phyloP scores from a whole-genome alignment of 176 grass and related monocot species.

The Cenchrus fungigraminus region DNA sequence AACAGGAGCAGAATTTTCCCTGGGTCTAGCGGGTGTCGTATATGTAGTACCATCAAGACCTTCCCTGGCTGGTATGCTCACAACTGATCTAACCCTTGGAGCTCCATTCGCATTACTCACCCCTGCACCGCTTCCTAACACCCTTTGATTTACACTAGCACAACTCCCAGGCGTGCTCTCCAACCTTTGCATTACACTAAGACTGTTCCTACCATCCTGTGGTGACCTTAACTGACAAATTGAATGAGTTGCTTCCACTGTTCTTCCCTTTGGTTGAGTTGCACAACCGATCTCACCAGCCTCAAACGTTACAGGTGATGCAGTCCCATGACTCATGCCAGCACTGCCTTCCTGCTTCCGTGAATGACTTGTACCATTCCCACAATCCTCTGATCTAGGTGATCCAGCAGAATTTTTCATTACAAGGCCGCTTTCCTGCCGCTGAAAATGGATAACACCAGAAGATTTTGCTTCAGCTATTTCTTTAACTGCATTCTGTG shows the following conservation, averaged over 20 bases:
- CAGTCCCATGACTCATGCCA: slow-evolving; percentile 6
- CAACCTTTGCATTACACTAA: slow-evolving; percentile 55
- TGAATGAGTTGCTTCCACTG: not conserved
- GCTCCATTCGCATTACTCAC: slow-evolving; percentile 39
- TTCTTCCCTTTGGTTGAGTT: slow-evolving; percentile 24
- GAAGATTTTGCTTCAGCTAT: slow-evolving; percentile 32
- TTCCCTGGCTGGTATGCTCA: slow-evolving; percentile 62
- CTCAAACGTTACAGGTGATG: slow-evolving; percentile 29
- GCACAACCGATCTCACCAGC: not conserved
- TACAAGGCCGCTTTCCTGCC: slow-evolving; percentile 41
- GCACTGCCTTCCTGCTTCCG: slow-evolving; percentile 33
- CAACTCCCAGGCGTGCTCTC: slow-evolving; percentile 19
- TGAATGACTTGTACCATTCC: not conserved
- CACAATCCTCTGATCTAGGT: slow-evolving; percentile 34
- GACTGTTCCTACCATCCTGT: slow-evolving; percentile 35
- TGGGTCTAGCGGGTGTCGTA: not conserved
- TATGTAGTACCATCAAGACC: slow-evolving; percentile 39
- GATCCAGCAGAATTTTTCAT: slow-evolving; percentile 23
- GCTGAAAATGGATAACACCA: slow-evolving; percentile 15
- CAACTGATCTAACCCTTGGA: slow-evolving; percentile 74
- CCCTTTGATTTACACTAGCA: slow-evolving; percentile 32
- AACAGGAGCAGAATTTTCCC: slow-evolving; percentile 37
- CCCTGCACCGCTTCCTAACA: slow-evolving; percentile 32
- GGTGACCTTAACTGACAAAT: slow-evolving; percentile 20
- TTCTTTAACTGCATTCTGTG: slow-evolving; percentile 14